Evolutionary conservation across 2,329 filamentous ascomycete genomes (phyloP), one percentile per base, ranked within the genome.

Genomic region (Domatiomyces catenatus): DNA sequence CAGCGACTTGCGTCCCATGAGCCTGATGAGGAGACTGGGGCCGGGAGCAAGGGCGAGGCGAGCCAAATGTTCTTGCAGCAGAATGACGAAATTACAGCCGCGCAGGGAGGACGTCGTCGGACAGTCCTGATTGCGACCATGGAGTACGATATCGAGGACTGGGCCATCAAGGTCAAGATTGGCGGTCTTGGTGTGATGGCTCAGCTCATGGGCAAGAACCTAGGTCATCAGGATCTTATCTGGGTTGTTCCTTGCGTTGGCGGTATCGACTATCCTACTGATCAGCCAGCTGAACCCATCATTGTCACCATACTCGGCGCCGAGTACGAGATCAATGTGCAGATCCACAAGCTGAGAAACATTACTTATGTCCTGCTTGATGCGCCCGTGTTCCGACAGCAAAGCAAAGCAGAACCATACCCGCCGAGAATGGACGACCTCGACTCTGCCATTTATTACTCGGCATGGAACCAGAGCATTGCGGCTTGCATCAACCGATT

Each of bases 111-210:
- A 3, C 57, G 61, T 72, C 54, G 57, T 3, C 68, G 76, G n/a
- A 81, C 74, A 28, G 75, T 82, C 1, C 70, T 84, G 19, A 81
- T 84, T 49, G 80, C 79, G 10, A 83, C 80, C 5, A 82, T 84
- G 77, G 80, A 84, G 63, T 84, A 84, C 64, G 79, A 83, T 54
- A 83, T 84, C 53, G 77, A 80, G 50, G 80, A 84, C 60, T 83
- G 80, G 77, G 71, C 66, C 3, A 80, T 84, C 66, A 83, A 81
- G 64, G 79, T 84, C 66, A 84, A 84, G 66, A 84, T 84, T 46
- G 80, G 80, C 53, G 80, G 80, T 53, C 69, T 84, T 3, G 80
- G 80, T 62, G 80, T 83, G 54, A 84, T 84, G 80, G 79, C 80
- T 32, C 77, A 81, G 57, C 67, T 83, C 1, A 84, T 83, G 80